Conservation (phyloP, 2,329 filamentous ascomycete species). For the Claviceps pazoutovae region DNA sequence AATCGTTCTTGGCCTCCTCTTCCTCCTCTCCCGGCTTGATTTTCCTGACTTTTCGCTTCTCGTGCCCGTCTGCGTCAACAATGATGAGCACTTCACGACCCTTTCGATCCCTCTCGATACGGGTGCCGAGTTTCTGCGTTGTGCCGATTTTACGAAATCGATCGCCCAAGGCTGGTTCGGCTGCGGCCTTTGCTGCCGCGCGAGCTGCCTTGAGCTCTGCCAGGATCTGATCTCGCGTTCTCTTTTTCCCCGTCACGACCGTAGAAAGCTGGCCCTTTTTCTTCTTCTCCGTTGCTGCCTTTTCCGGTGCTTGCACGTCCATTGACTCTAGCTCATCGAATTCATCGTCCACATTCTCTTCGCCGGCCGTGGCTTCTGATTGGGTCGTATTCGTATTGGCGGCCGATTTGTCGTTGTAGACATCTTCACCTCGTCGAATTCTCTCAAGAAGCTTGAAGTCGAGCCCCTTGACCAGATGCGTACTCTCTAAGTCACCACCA, state of each 20-base stretch:
- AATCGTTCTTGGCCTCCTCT: conserved; percentile 23
- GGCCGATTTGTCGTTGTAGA: conserved; percentile 28
- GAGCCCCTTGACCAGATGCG: conserved; percentile 82
- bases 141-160: conserved; percentile 53
- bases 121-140: conserved; percentile 36
- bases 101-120: conserved; percentile 46
- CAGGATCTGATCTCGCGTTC: conserved; percentile 51
- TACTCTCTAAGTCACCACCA: conserved; percentile 66
- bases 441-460: conserved; percentile 70
- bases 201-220: conserved; percentile 52
- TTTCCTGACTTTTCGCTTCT: conserved; percentile 50
- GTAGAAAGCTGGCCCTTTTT: conserved; percentile 50
- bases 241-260: conserved; percentile 42
- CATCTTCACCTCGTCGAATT: conserved; percentile 54
- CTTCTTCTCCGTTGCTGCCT: conserved; percentile 31
- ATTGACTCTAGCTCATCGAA: conserved; percentile 43
- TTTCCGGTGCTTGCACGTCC: conserved; percentile 39
- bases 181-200: conserved; percentile 41
- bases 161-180: conserved; percentile 38
- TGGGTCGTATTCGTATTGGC: conserved; percentile 14
- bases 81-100: conserved; percentile 52
- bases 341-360: conserved; percentile 46
- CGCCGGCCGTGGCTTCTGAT: conserved; percentile 13
- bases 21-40: conserved; percentile 25
- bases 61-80: conserved; percentile 50